These are phyloP conservation scores for Austroboletus olivaceoglutinosus DNA, from an alignment of 1,284 basidiomycete species.

Conservation along the genomic window DNA sequence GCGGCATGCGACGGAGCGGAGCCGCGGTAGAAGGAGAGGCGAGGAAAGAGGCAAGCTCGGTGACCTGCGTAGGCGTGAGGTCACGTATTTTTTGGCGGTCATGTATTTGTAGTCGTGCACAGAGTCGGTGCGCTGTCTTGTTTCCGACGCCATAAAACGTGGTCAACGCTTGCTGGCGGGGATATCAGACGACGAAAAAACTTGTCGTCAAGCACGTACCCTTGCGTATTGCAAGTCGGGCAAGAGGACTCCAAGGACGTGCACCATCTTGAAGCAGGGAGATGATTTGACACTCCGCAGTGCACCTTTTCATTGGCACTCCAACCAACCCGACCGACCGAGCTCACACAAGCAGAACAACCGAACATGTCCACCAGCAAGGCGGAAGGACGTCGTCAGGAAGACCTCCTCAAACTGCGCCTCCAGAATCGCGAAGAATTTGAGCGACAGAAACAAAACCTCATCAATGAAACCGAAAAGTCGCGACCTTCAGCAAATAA, in stretches of 20 bases:
- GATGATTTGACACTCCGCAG: conserved; percentile 35
- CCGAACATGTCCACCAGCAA: conserved; percentile 60
- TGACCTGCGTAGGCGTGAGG: conserved; percentile 78
- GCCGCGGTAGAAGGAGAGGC: conserved; percentile 76
- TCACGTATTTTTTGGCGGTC: conserved; percentile 74
- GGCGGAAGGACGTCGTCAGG: conserved; percentile 74
- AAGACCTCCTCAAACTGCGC: conserved; percentile 77
- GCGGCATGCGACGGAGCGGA: conserved; percentile 58
- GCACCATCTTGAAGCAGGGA: conserved; percentile 51
- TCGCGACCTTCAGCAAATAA: conserved; percentile 79
- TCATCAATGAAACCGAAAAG: conserved; percentile 82
- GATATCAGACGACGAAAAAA: conserved; percentile 3
- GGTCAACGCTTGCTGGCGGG: conserved; percentile 75
- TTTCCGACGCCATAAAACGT: conserved; percentile 82
- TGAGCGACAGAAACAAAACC: conserved; percentile 83
- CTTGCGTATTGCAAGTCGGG: conserved; percentile 67
- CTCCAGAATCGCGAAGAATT: conserved; percentile 83
- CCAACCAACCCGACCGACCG: conserved; percentile 1
- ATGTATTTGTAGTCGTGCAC: conserved; percentile 87
- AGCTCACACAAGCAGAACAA: conserved; percentile 16
- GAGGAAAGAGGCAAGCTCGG: conserved; percentile 82
- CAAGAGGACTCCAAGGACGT: conserved; percentile 73
- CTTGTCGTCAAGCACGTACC: conserved; percentile 41
- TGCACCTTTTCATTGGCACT: neutral
- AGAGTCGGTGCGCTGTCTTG: conserved; percentile 72